Evolutionary conservation across 352 stramenopile genomes (phyloP).

Genomic region (Saprolegnia diclina): DNA sequence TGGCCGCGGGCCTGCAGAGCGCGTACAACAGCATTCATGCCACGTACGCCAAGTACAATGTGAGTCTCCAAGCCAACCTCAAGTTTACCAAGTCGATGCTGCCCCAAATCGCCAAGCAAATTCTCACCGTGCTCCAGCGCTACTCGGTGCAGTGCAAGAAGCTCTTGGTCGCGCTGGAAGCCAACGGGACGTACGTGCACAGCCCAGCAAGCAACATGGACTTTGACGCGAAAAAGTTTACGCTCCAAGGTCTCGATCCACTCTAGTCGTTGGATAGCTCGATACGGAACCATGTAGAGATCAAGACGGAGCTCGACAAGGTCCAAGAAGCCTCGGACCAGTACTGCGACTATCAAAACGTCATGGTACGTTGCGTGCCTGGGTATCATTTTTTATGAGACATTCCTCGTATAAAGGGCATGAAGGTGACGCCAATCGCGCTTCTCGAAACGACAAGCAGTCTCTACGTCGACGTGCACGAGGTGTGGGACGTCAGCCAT

Average conservation of each 20-base stretch:
- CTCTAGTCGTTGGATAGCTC: neutral
- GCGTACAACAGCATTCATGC: constrained; percentile 52
- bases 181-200: constrained; percentile 28
- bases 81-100: constrained; percentile 65
- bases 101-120: constrained; percentile 62
- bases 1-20: constrained; percentile 31
- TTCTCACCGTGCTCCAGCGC: constrained; percentile 48
- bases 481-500: constrained; percentile 43
- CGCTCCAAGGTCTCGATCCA: constrained; percentile 1
- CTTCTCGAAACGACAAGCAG: constrained; percentile 38
- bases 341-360: constrained; percentile 68
- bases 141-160: constrained; percentile 48
- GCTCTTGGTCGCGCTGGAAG: constrained; percentile 46
- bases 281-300: constrained; percentile 37
- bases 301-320: constrained; percentile 37
- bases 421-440: constrained; percentile 55
- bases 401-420: no score
- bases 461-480: constrained; percentile 53
- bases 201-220: constrained; percentile 45
- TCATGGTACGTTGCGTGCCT: constrained; percentile 39
- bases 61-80: constrained; percentile 41
- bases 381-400: no score
- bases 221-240: constrained; percentile 43
- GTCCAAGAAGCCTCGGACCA: constrained; percentile 49
- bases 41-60: constrained; percentile 42